Percentiles rank a stretch among this genome's conserved stretches.
These are phyloP conservation scores for Fusarium poae DNA, from an alignment of 2,329 filamentous ascomycete genomes.

Conservation along the genomic window DNA sequence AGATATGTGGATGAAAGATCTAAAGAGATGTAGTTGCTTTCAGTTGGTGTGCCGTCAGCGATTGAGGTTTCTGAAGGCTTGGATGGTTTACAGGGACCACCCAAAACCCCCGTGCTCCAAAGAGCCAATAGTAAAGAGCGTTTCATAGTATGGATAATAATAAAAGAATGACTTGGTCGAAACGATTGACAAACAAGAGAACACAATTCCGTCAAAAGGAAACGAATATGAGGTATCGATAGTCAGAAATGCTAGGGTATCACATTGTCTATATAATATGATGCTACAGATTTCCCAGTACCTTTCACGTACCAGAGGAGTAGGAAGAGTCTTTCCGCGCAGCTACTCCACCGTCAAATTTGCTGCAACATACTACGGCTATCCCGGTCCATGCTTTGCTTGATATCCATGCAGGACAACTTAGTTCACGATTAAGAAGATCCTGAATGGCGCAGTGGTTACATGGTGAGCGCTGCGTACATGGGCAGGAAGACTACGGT, in stretches of 20 bases:
- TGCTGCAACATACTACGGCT: not conserved
- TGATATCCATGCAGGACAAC: not conserved
- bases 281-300: not conserved
- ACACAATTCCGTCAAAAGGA: not conserved
- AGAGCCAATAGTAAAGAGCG: slow-evolving; percentile 15
- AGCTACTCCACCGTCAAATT: not conserved
- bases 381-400: not conserved
- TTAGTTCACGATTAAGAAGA: not conserved
- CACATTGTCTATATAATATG: not conserved
- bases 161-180: not conserved
- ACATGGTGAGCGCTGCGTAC: not conserved
- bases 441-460: not conserved
- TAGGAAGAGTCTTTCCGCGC: not conserved
- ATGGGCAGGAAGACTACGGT: not conserved
- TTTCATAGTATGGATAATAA: slow-evolving; percentile 1
- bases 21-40: not conserved
- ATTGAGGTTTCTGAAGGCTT: not conserved
- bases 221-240: not conserved
- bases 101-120: slow-evolving; percentile 12
- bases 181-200: not conserved
- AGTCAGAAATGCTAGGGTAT: not conserved
- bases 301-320: not conserved
- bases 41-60: not conserved
- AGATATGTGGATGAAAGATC: not conserved
- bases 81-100: not conserved